A percentile compares a stretch with the other conserved stretches of the same genome.
phyloP scores from a whole-genome alignment of 441 rosid species.

The Bruguiera hainesii region DNA sequence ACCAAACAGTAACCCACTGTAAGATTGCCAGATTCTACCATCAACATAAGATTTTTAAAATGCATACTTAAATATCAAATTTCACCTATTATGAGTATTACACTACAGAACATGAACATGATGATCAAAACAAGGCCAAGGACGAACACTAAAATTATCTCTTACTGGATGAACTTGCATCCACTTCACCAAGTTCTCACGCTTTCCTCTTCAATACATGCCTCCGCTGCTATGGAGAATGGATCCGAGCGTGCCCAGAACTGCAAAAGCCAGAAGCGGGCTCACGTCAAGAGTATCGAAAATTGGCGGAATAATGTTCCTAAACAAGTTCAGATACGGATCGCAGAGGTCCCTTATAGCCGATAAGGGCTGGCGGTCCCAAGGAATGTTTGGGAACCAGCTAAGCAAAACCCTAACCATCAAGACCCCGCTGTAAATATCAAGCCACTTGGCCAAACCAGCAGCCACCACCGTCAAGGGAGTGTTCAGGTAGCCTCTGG shows the following conservation, averaged over 20 bases:
- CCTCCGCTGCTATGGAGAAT: slow-evolving; percentile 50
- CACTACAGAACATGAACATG: not conserved
- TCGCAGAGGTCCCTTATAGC: slow-evolving; percentile 81
- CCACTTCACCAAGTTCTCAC: not conserved
- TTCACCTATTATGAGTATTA: not conserved
- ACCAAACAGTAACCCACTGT: not conserved
- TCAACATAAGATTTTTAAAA: not conserved
- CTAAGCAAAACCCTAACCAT: slow-evolving; percentile 88
- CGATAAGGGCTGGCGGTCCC: slow-evolving; percentile 80
- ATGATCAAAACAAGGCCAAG: not conserved
- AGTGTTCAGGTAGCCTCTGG: slow-evolving; percentile 52
- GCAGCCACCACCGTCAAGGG: slow-evolving; percentile 84
- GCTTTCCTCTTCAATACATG: slow-evolving; percentile 16
- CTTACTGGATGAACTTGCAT: not conserved
- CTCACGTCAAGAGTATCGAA: slow-evolving; percentile 80
- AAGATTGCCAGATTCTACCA: not conserved
- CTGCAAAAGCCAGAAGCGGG: slow-evolving; percentile 77
- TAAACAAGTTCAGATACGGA: slow-evolving; percentile 78
- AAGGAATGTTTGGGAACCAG: slow-evolving; percentile 91
- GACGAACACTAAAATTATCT: not conserved
- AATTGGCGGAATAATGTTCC: slow-evolving; percentile 73
- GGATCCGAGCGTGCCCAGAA: slow-evolving; percentile 67
- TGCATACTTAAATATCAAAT: slow-evolving; percentile 4
- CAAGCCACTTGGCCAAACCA: slow-evolving; percentile 79
- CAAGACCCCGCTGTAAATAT: slow-evolving; percentile 78